phyloP scores from a whole-genome alignment of 2,329 filamentous ascomycete genomes.

The Metarhizium brunneum region DNA sequence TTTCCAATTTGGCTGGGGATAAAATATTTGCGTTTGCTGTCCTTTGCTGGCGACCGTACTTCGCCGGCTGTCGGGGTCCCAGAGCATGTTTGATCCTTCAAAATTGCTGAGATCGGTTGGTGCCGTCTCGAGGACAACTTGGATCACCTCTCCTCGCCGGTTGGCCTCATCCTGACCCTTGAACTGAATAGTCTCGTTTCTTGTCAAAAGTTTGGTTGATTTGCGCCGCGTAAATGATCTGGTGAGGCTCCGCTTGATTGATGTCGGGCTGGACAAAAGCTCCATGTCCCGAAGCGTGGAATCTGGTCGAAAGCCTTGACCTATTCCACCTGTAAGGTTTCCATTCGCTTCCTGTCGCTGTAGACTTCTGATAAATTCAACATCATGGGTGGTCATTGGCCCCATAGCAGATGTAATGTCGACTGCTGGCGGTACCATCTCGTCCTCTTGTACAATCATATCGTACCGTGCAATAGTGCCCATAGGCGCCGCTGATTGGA shows the following conservation, averaged over 20 bases:
- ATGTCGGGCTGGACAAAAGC: conserved; percentile 30
- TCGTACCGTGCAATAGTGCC: conserved; percentile 23
- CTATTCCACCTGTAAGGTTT: conserved; percentile 48
- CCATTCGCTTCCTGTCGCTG: conserved; percentile 46
- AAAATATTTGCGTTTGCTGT: conserved; percentile 40
- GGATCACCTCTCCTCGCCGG: conserved; percentile 47
- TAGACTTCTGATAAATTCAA: conserved; percentile 33
- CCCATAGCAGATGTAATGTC: conserved; percentile 38
- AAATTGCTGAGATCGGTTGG: conserved; percentile 44
- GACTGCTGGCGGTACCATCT: conserved; percentile 23
- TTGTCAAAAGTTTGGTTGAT: conserved; percentile 14
- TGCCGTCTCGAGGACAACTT: conserved; percentile 40
- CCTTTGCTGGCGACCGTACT: conserved; percentile 28
- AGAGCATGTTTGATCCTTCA: conserved; percentile 29
- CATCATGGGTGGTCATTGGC: conserved; percentile 33
- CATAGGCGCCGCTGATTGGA: conserved; percentile 31
- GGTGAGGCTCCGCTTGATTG: conserved; percentile 25
- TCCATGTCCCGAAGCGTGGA: conserved; percentile 39
- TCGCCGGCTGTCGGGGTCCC: conserved; percentile 22
- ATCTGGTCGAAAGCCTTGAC: conserved; percentile 40
- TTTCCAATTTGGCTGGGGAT: conserved; percentile 57
- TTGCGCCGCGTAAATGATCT: conserved; percentile 31
- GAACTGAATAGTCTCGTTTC: conserved; percentile 34
- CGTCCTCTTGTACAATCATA: conserved; percentile 21
- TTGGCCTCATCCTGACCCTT: conserved; percentile 51